Conservation (phyloP, 257 asterid species). For the Solanum tarapatanum region DNA sequence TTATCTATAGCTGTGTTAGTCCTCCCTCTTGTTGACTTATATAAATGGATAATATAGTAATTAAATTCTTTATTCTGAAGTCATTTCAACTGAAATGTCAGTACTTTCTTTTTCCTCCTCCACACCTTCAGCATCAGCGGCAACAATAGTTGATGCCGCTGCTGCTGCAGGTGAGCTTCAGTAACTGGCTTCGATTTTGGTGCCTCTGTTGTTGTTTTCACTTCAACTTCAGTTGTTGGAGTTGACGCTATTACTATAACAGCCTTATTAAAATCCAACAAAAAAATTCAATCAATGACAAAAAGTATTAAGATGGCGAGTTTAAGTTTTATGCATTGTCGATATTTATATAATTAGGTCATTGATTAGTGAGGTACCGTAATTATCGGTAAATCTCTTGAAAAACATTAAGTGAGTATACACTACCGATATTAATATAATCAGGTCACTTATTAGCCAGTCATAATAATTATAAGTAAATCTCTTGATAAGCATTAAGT, state of each 20-base stretch:
- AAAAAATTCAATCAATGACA: neutral
- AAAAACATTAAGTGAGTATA: no score
- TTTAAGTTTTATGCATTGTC: neutral
- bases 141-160: neutral
- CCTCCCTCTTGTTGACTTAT: no score
- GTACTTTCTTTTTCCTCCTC: neutral
- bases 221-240: neutral
- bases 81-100: neutral
- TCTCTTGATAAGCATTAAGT: no score
- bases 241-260: neutral
- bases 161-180: neutral
- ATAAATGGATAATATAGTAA: no score
- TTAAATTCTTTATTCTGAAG: neutral
- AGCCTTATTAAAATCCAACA: neutral
- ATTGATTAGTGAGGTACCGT: neutral
- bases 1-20: no score
- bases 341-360: neutral
- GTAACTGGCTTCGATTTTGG: neutral
- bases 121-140: neutral
- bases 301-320: neutral
- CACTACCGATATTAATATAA: no score
- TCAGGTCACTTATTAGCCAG: no score
- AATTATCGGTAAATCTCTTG: neutral
- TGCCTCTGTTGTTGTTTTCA: neutral
- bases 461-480: no score